phyloP scores from a whole-genome alignment of 495 filamentous ascomycete genomes.

The Hypoxylon crocopeplum region DNA sequence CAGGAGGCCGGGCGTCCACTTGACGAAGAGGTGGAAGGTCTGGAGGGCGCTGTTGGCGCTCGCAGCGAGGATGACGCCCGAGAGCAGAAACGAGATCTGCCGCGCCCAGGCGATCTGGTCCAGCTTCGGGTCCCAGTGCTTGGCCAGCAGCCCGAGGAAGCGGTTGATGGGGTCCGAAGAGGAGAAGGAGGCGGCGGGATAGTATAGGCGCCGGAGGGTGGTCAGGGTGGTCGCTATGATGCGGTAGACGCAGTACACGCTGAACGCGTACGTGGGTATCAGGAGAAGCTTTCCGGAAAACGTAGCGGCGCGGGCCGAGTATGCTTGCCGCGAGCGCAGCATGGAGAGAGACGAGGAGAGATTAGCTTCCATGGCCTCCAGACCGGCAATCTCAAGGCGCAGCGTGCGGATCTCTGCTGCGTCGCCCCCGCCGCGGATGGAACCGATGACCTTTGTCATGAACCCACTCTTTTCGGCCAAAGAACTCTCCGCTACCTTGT shows the following conservation, averaged over 20 bases:
- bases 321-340: conserved; percentile 63
- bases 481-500: conserved; percentile 60
- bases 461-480: conserved; percentile 58
- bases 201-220: conserved; percentile 62
- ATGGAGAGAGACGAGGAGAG: conserved; percentile 65
- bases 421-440: conserved; percentile 66
- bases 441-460: conserved; percentile 70
- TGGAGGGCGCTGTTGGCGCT: conserved; percentile 78
- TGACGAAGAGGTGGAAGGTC: conserved; percentile 75
- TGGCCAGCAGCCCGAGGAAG: conserved; percentile 73
- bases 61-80: conserved; percentile 76
- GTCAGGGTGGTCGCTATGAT: conserved; percentile 71
- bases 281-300: conserved; percentile 64
- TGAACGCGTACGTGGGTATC: conserved; percentile 68
- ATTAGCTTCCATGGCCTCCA: conserved; percentile 74
- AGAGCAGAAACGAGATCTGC: conserved; percentile 78
- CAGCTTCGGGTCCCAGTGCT: conserved; percentile 73
- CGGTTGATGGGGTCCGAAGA: conserved; percentile 79
- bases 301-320: conserved; percentile 68
- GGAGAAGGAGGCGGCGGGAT: conserved; percentile 62
- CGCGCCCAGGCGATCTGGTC: conserved; percentile 75
- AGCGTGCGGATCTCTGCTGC: conserved; percentile 68
- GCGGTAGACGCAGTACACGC: conserved; percentile 77
- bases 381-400: conserved; percentile 76
- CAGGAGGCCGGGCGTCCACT: conserved; percentile 71